A percentile compares a stretch with the other conserved stretches of the same genome.
Evolutionary conservation across 768 basidiomycete species (phyloP).

Genomic region (Trametes cingulata): DNA sequence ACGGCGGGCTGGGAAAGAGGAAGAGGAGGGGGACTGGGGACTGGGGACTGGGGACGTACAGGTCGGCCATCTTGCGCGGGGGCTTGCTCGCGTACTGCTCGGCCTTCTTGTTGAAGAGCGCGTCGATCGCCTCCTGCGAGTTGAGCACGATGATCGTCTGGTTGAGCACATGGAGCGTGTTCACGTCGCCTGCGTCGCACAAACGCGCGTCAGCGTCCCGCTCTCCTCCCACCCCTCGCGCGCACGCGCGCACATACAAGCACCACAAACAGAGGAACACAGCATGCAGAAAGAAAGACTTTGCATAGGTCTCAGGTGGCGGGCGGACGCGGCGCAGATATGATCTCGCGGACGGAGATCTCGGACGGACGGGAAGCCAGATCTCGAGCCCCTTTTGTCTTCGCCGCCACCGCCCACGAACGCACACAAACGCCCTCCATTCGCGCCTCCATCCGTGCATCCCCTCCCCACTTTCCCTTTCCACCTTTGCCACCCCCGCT

Average conservation of each 20-base stretch:
- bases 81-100: constrained; percentile 20
- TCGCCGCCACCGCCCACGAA: too few relatives aligned
- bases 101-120: constrained; percentile 19
- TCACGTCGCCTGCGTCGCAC: constrained; percentile 10
- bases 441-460: too few relatives aligned
- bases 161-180: constrained; percentile 16
- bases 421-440: too few relatives aligned
- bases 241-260: too few relatives aligned
- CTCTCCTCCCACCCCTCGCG: too few relatives aligned
- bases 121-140: constrained; percentile 22
- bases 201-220: neutral
- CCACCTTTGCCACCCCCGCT: neutral
- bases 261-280: too few relatives aligned
- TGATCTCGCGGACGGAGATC: neutral
- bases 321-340: neutral
- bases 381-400: neutral
- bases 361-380: neutral
- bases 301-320: neutral
- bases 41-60: constrained; percentile 13
- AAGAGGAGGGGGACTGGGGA: too few relatives aligned
- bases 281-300: too few relatives aligned
- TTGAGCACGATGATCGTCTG: constrained; percentile 24
- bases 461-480: neutral
- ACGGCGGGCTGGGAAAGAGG: neutral
- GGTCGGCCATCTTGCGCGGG: constrained; percentile 18